Evolutionary conservation across 169 alveolate species (phyloP), one percentile per base, ranked within the genome.

Genomic region (Theileria annulata): DNA sequence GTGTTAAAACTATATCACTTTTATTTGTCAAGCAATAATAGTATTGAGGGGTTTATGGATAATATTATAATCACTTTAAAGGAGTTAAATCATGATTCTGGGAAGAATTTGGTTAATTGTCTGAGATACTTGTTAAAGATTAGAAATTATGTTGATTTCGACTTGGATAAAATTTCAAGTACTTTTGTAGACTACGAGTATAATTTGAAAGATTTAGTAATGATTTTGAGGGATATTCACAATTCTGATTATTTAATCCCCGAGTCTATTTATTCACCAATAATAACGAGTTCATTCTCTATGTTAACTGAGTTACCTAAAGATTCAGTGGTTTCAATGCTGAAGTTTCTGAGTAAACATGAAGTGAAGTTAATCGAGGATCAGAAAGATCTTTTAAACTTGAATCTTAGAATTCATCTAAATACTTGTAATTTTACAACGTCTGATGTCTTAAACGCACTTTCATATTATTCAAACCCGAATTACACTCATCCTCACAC

Each of bases 41-140:
- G 5, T 5, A 62, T 62, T n/a, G 71, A 62, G 42, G 71, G 71
- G 0, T 62, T 27, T 37, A 62, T 62, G 71, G 71, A n/a, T 15
- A 1, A 0, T 6, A 15, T 21, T 28, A 37, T 62, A 0, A 3
- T 12, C 12, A 15, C n/a, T 17, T 62, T 62, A 28, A 56, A 5
- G 28, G 2, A 56, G n/a, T 0, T 56, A 19, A 19, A 4, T 15
- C 15, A 27, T 56, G 3, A 25, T 0, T 12, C 23, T 19, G 48
- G 42, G 13, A 62, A 30, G 31, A 8, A 62, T 30, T 15, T 21
- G 13, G 71, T 62, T 21, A 62, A 62, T 37, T 62, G 71, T 21
- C 37, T 28, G 13, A 23, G 71, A 30, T n/a, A 28, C 19, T 21
- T 62, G 37, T 10, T 62, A 28, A 62, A 30, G 42, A 62, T 62